phyloP scores from a whole-genome alignment of 192 early-diverging fungal genomes.

The Entophlyctis luteolus region DNA sequence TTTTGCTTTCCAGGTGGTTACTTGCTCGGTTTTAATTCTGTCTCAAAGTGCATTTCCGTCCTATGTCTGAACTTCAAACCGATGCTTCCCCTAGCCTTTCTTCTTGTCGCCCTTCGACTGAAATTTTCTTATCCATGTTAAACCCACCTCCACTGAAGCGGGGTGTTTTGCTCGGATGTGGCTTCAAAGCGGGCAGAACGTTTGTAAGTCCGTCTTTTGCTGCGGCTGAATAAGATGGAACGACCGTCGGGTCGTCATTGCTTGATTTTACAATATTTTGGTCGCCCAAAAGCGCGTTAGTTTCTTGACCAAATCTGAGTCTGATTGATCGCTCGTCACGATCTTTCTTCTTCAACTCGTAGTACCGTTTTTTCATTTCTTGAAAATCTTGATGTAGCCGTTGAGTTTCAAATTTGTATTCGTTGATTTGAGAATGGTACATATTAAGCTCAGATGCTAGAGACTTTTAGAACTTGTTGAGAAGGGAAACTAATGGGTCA shows the following conservation, averaged over 20 bases:
- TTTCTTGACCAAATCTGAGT: background rate
- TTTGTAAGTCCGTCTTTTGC: background rate
- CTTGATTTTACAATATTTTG: background rate
- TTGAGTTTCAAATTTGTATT: conserved; percentile 61
- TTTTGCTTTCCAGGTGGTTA: too few relatives aligned
- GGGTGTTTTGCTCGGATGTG: conserved; percentile 31
- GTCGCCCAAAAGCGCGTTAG: background rate
- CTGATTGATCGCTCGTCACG: background rate
- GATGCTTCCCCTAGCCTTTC: background rate
- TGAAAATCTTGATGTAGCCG: conserved; percentile 49
- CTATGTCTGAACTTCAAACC: too few relatives aligned
- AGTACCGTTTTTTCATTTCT: conserved; percentile 57
- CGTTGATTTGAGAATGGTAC: conserved; percentile 64
- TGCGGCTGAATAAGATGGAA: background rate
- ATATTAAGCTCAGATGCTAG: conserved; percentile 64
- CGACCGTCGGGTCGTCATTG: background rate
- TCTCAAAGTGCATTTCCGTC: too few relatives aligned
- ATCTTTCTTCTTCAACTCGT: conserved; percentile 36
- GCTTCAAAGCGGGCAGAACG: conserved; percentile 10
- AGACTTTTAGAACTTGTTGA: conserved; percentile 30
- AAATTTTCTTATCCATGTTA: conserved; percentile 29
- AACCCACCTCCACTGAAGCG: conserved; percentile 48
- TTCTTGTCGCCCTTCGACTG: background rate
- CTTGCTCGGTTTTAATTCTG: too few relatives aligned
- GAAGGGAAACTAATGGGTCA: background rate